Evolutionary conservation across 192 early-diverging fungal species (phyloP).

Genomic region (Backusella westeae): DNA sequence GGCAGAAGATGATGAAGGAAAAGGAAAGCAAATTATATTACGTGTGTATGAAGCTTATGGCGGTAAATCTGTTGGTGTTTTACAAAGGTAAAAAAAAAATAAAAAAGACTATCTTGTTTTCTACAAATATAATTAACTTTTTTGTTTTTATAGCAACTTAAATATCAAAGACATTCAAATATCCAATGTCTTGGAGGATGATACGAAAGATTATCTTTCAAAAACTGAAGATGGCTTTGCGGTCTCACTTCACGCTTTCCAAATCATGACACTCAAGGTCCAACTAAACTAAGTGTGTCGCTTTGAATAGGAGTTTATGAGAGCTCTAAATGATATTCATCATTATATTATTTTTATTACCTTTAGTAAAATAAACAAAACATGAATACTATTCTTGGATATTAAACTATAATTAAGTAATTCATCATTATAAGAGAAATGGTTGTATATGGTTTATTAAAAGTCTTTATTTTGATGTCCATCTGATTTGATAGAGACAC

Average conservation of each 20-base stretch:
- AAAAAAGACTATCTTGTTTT: neutral
- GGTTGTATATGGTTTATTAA: neutral
- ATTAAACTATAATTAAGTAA: neutral
- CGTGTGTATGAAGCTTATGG: constrained; percentile 93
- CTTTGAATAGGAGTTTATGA: neutral
- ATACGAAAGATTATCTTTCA: constrained; percentile 29
- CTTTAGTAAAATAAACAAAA: neutral
- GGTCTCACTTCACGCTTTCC: constrained; percentile 60
- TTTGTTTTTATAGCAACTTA: constrained; percentile 41
- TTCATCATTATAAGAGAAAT: neutral
- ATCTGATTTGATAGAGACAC: neutral
- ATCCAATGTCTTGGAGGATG: constrained; percentile 85
- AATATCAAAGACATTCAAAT: constrained; percentile 46
- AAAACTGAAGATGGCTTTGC: constrained; percentile 31
- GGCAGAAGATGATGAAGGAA: constrained; percentile 67
- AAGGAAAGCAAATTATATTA: constrained; percentile 57
- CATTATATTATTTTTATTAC: neutral
- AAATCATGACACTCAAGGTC: constrained; percentile 62
- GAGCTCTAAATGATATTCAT: neutral
- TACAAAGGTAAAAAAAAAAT: constrained; percentile 45
- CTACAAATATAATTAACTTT: constrained; percentile 1
- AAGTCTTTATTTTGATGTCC: neutral
- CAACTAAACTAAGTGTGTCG: neutral
- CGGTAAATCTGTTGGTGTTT: constrained; percentile 59
- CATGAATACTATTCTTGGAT: neutral